Base-by-base conservation (phyloP, 2,329 filamentous ascomycete species). In the Xylaria sp. region DNA sequence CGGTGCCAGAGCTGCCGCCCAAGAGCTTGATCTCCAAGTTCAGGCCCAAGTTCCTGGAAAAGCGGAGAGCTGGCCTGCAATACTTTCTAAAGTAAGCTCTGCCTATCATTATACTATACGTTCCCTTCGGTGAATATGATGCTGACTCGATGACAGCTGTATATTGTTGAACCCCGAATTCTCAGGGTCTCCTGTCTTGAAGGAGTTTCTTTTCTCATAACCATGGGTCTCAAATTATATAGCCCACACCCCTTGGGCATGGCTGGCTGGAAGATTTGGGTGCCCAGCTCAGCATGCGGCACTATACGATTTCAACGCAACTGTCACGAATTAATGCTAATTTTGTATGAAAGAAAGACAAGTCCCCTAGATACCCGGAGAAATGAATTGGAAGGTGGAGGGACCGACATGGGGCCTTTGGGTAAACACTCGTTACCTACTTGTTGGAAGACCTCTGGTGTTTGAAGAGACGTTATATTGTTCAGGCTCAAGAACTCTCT, bases 131-230 rank as follows among this genome's bases (percentile, higher is more conserved):
- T 21, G 11, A n/a, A 20, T 22, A 22, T 16, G 43, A 37, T 47
- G 52, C 52, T 60, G 52, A 68, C 54, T 54, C 50, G 60, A 54
- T 41, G 26, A 7, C 68, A 96, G 91, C 69, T 97, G 92, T 74
- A 87, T 97, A 57, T 75, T 97, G 61, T 76, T 97, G 24, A 97
- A 97, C 71, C 93, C 93, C 0, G 92, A 97, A 71, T 97, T 97
- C 69, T 90, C 92, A 29, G 89, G 90, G 9, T 94, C 91, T n/a
- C 90, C 92, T 0, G 85, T 96, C 1, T 79, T 96, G 40, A 96
- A 94, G 69, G 91, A 96, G 53, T 97, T 97, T 69, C 79, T 97
- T 46, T 94, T 96, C 70, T 78, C 78, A 48, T 84, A 64, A 79
- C 22, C 29, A 34, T 34, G 3, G 11, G 29, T 34, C 9, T 34